Evolutionary conservation across 2,329 filamentous ascomycete species (phyloP).

Genomic region (Talaromyces sp.): DNA sequence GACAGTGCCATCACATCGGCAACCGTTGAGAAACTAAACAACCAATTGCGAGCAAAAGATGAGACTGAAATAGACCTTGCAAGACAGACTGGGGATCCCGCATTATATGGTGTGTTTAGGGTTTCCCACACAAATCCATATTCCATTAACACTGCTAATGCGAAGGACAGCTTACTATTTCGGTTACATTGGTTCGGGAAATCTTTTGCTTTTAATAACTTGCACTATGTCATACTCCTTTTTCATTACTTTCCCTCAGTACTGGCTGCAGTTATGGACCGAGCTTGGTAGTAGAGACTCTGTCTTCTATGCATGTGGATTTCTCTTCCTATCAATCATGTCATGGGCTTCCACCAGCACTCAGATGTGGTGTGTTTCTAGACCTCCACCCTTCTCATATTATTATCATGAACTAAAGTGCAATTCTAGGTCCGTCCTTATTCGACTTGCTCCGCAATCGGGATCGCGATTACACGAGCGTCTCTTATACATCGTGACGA

Average conservation of each 20-base stretch:
- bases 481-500: constrained; percentile 6
- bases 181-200: background rate
- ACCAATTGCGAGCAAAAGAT: background rate
- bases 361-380: constrained; percentile 3
- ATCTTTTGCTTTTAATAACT: background rate
- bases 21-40: background rate
- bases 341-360: background rate
- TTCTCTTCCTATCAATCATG: background rate
- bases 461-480: constrained; percentile 7
- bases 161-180: constrained; percentile 2
- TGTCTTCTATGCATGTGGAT: constrained; percentile 1
- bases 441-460: constrained; percentile 10
- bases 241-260: constrained; percentile 6
- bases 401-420: background rate
- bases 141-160: background rate
- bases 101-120: constrained; percentile 6
- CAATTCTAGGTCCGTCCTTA: background rate
- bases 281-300: background rate
- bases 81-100: constrained; percentile 6
- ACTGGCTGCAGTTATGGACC: constrained; percentile 11
- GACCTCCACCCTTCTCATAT: background rate
- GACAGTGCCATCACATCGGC: background rate
- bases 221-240: constrained; percentile 5
- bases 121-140: background rate
- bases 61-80: constrained; percentile 7